Conservation (phyloP, 1,284 basidiomycete genomes). For the Marasmius tenuissimus region DNA sequence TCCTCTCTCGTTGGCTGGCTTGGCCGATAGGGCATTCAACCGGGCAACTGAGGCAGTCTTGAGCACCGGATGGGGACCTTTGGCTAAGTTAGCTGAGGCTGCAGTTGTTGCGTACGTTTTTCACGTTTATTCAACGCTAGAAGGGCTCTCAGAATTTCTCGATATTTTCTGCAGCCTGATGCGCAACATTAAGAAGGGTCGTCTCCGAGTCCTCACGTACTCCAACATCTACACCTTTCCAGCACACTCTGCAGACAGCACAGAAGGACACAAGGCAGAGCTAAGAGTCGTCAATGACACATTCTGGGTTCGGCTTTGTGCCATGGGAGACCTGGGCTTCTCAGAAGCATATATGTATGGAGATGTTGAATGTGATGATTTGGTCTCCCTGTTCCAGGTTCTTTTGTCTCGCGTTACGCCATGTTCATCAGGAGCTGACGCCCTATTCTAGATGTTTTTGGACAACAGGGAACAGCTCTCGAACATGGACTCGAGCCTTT, state of each 20-base stretch:
- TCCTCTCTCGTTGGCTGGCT: constrained; percentile 38
- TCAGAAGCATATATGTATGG: constrained; percentile 77
- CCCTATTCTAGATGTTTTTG: constrained; percentile 57
- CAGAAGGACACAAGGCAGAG: constrained; percentile 39
- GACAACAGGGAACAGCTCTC: constrained; percentile 55
- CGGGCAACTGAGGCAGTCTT: constrained; percentile 31
- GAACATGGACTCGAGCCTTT: constrained; percentile 44
- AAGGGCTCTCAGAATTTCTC: neutral
- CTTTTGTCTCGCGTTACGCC: neutral
- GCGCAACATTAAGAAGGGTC: constrained; percentile 46
- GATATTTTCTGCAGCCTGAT: constrained; percentile 36
- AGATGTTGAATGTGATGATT: constrained; percentile 66
- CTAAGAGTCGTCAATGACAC: constrained; percentile 58
- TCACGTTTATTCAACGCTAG: constrained; percentile 3
- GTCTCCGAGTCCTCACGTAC: constrained; percentile 45
- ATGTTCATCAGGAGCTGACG: too few relatives aligned
- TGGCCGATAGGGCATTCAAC: constrained; percentile 44
- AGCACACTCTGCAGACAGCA: constrained; percentile 17
- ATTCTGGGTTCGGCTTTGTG: constrained; percentile 67
- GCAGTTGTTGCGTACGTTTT: constrained; percentile 44
- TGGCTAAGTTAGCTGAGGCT: constrained; percentile 42
- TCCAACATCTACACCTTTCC: constrained; percentile 50
- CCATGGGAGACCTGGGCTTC: constrained; percentile 71
- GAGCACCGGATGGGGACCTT: constrained; percentile 38
- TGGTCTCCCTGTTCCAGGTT: constrained; percentile 62